Evolutionary conservation across 495 filamentous ascomycete species (phyloP), one percentile per base, ranked within the genome.

Genomic region (Penicillium bovifimosum): DNA sequence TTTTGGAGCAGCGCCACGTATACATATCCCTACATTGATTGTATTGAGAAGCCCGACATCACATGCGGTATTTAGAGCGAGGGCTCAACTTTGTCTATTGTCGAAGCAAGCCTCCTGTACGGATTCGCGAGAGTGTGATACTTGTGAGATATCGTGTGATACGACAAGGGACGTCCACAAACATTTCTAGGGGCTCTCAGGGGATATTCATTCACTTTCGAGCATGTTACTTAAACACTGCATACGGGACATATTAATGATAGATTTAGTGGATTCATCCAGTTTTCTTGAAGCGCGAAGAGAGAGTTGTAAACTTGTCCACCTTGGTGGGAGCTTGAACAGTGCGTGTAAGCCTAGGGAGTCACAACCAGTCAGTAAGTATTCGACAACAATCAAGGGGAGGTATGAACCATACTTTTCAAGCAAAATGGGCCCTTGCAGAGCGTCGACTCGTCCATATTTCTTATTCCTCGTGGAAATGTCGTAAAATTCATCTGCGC

Each of bases 401-500:
- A 24, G 14, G 14, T 8, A 29, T 14, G 9, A 8, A 40, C 66
- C 77, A 54, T 74, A 88, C 90, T 98, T 98, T 70, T 96, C 91
- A 26, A 96, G 67, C 54, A 99, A 62, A 10, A 87, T 68, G 0
- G 90, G 88, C 0, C 92, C 93, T 64, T 91, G 90, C 68, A 90
- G 73, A 33, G 85, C 83, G 69, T 96, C 87, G n/a, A 99, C 93
- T 42, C 86, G 84, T 5, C 89, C 87, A 62, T 96, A 99, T 67
- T 96, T 93, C 75, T 85, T 88, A 68, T 95, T 96, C 41, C 90
- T 70, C 0, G 81, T 88, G 3, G 84, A 84, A 32, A 89, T 82
- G 62, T 97, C 93, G 64, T 91, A 99, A 63, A 95, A 97, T 64
- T 96, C 91, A 56, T 97, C 91, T 8, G 89, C 82, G 56, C 90